Conservation (phyloP, 2,329 filamentous ascomycete species). For the Neophaeococcomyces aloes region DNA sequence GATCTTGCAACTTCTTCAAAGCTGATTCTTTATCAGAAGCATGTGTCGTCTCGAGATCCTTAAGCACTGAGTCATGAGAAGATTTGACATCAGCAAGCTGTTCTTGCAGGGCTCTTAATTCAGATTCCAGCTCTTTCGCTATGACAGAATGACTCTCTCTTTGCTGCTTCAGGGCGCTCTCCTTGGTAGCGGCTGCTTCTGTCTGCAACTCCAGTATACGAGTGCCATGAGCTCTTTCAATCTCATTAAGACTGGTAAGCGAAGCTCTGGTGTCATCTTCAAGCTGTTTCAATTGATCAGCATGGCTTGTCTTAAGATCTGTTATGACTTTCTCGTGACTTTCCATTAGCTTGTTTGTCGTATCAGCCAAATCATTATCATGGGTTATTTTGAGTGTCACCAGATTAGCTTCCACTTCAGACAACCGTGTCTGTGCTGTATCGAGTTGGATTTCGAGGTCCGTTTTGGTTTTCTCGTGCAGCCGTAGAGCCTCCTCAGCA, state of each 20-base stretch:
- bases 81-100: slow-evolving; percentile 8
- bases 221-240: neutral
- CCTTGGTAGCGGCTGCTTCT: neutral
- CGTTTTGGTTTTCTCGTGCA: slow-evolving; percentile 15
- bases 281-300: slow-evolving; percentile 9
- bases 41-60: slow-evolving; percentile 16
- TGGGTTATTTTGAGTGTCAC: slow-evolving; percentile 25
- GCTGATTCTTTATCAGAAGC: slow-evolving; percentile 11
- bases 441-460: slow-evolving; percentile 11
- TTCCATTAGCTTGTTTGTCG: slow-evolving; percentile 23
- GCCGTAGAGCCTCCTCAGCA: slow-evolving; percentile 5
- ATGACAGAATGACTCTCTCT: neutral
- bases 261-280: slow-evolving; percentile 2
- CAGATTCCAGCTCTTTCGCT: neutral
- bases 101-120: slow-evolving; percentile 1
- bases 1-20: neutral
- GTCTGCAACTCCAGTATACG: slow-evolving; percentile 2
- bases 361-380: slow-evolving; percentile 24
- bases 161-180: neutral
- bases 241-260: neutral
- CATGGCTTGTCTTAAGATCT: slow-evolving; percentile 11
- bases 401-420: slow-evolving; percentile 27
- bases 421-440: slow-evolving; percentile 22
- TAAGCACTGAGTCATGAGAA: slow-evolving; percentile 26
- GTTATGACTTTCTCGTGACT: slow-evolving; percentile 8